Conservation (phyloP, 306 rosid genomes). For the Chamaecrista fasciculata region DNA sequence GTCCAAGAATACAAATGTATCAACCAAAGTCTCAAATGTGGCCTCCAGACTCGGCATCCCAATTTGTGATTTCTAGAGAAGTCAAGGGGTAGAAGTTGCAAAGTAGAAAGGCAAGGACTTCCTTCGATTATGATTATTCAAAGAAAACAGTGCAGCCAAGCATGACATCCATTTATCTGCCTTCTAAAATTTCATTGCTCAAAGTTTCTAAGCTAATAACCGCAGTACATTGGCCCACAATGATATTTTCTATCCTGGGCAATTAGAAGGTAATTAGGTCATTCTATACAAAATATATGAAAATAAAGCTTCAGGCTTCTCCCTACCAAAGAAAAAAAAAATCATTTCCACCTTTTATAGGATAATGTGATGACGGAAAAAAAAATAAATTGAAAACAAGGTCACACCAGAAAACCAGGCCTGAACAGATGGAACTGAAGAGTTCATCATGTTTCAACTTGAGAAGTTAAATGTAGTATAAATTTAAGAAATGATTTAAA, state of each 20-base stretch:
- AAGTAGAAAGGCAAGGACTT: constrained; percentile 16
- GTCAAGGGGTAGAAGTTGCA: constrained; percentile 45
- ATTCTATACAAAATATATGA: neutral
- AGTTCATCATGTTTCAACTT: neutral
- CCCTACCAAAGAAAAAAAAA: neutral
- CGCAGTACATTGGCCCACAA: neutral
- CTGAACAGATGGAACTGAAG: constrained; percentile 5
- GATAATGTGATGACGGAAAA: neutral
- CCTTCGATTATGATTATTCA: constrained; percentile 15
- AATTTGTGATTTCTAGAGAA: constrained; percentile 57
- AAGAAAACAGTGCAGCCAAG: constrained; percentile 10
- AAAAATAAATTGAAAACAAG: constrained; percentile 13
- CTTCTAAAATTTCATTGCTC: neutral
- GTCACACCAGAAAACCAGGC: neutral
- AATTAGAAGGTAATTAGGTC: constrained; percentile 6
- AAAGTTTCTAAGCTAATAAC: constrained; percentile 10
- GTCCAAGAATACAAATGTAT: constrained; percentile 92
- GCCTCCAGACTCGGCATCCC: constrained; percentile 80
- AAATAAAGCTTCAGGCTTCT: neutral
- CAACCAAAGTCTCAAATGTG: constrained; percentile 86
- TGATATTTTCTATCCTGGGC: neutral
- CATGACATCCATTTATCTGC: neutral
- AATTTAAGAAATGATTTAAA: constrained; percentile 24
- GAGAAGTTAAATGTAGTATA: neutral
- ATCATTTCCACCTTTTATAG: neutral